Percentiles rank a stretch among this genome's conserved stretches.
These are phyloP conservation scores for Cercospora berteroae DNA, from an alignment of 2,329 filamentous ascomycete species.

Conservation along the genomic window DNA sequence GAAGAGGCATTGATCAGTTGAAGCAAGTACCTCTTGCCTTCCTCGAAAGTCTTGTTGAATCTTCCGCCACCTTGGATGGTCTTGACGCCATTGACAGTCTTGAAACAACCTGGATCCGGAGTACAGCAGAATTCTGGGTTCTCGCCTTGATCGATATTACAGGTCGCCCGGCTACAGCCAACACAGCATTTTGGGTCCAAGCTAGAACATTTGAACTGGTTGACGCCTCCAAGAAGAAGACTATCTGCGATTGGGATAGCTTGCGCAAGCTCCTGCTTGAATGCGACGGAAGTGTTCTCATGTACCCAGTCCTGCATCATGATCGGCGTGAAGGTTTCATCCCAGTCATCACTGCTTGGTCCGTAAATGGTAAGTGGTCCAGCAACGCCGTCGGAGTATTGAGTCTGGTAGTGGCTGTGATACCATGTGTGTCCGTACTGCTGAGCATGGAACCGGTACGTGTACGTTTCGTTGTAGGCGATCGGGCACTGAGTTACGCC, in stretches of 20 bases:
- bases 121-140: slow-evolving; percentile 20
- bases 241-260: slow-evolving; percentile 32
- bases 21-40: slow-evolving; percentile 46
- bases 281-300: slow-evolving; percentile 20
- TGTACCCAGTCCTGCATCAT: slow-evolving; percentile 27
- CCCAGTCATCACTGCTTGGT: slow-evolving; percentile 40
- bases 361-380: slow-evolving; percentile 44
- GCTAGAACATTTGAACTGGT: slow-evolving; percentile 20
- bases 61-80: slow-evolving; percentile 9
- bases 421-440: slow-evolving; percentile 35
- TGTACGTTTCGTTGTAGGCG: slow-evolving; percentile 53
- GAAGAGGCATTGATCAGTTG: slow-evolving; percentile 45
- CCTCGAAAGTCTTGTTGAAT: slow-evolving; percentile 13
- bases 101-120: slow-evolving; percentile 19
- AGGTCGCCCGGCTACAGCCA: slow-evolving; percentile 10
- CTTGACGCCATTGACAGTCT: slow-evolving; percentile 37
- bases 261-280: slow-evolving; percentile 29
- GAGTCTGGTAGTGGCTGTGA: slow-evolving; percentile 40
- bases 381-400: slow-evolving; percentile 42
- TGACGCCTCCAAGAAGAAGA: slow-evolving; percentile 21
- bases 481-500: slow-evolving; percentile 64
- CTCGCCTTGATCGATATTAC: slow-evolving; percentile 4
- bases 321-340: slow-evolving; percentile 33
- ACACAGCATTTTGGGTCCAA: slow-evolving; percentile 22
- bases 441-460: slow-evolving; percentile 41